These are phyloP conservation scores for Aspergillus hiratsukae DNA, from an alignment of 2,329 filamentous ascomycete species.

Conservation along the genomic window DNA sequence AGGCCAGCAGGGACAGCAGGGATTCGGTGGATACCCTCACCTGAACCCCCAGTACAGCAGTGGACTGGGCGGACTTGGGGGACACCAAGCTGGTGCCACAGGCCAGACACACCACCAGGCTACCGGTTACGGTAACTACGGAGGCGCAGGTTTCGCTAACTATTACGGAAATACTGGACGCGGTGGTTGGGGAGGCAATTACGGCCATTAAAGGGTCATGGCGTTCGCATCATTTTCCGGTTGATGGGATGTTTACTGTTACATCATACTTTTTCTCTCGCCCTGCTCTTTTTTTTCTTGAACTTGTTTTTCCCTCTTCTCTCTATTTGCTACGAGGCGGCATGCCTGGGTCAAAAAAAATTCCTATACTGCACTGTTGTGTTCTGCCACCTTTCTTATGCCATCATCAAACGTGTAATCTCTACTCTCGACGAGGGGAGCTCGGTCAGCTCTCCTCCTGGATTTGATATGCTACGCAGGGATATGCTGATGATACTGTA, in stretches of 20 bases:
- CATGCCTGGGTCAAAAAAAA: constrained; percentile 5
- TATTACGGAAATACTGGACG: constrained; percentile 43
- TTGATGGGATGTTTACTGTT: constrained; percentile 18
- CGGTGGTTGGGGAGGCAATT: constrained; percentile 46
- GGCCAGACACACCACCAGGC: constrained; percentile 40
- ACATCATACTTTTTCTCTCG: not conserved
- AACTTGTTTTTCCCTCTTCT: constrained; percentile 3
- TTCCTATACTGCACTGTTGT: constrained; percentile 17
- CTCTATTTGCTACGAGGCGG: constrained; percentile 10
- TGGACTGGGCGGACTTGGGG: constrained; percentile 40
- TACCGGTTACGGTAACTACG: constrained; percentile 41
- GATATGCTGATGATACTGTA: constrained; percentile 33
- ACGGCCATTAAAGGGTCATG: constrained; percentile 39
- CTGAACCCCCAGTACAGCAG: constrained; percentile 52
- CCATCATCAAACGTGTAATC: constrained; percentile 37
- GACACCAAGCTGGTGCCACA: constrained; percentile 37
- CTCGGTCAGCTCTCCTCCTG: constrained; percentile 32
- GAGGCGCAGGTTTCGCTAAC: constrained; percentile 38
- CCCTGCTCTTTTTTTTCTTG: not conserved
- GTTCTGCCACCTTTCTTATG: constrained; percentile 11
- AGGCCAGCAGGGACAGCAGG: constrained; percentile 50
- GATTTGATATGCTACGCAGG: constrained; percentile 20
- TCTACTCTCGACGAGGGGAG: constrained; percentile 35
- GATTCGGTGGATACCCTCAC: constrained; percentile 54
- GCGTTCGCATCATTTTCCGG: constrained; percentile 20